phyloP scores from a whole-genome alignment of 768 basidiomycete species.

The Agrocybe pediades region DNA sequence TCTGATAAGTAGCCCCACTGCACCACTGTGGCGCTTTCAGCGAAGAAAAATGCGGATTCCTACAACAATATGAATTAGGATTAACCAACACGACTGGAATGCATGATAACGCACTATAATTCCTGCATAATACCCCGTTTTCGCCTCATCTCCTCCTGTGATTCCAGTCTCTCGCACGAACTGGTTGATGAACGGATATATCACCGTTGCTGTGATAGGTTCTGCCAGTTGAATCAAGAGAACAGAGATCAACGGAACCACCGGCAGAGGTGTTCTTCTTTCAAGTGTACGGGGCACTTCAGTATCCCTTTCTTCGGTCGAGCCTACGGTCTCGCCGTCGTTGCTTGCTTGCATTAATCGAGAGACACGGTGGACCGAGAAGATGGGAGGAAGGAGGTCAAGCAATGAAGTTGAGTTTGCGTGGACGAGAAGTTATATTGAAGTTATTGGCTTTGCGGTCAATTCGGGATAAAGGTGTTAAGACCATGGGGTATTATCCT shows the following conservation, averaged over 20 bases:
- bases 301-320: background rate
- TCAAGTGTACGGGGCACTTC: background rate
- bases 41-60: constrained; percentile 47
- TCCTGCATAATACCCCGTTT: constrained; percentile 51
- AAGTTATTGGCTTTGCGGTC: too few species aligned
- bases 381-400: too few species aligned
- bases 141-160: constrained; percentile 43
- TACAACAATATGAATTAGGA: constrained; percentile 16
- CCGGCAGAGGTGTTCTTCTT: constrained; percentile 38
- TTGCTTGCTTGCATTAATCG: background rate
- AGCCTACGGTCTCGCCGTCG: background rate
- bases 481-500: too few species aligned
- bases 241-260: constrained; percentile 38
- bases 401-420: too few species aligned
- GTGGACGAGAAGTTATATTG: too few species aligned
- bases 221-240: constrained; percentile 44
- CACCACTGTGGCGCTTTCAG: constrained; percentile 43
- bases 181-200: constrained; percentile 50
- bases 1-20: constrained; percentile 48
- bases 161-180: constrained; percentile 45
- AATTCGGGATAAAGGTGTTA: too few species aligned
- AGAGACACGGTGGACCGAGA: too few species aligned
- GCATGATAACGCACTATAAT: constrained; percentile 35
- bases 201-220: constrained; percentile 44
- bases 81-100: background rate